phyloP scores from a whole-genome alignment of 2,329 filamentous ascomycete species.

The Mycosphaerella arachidis region DNA sequence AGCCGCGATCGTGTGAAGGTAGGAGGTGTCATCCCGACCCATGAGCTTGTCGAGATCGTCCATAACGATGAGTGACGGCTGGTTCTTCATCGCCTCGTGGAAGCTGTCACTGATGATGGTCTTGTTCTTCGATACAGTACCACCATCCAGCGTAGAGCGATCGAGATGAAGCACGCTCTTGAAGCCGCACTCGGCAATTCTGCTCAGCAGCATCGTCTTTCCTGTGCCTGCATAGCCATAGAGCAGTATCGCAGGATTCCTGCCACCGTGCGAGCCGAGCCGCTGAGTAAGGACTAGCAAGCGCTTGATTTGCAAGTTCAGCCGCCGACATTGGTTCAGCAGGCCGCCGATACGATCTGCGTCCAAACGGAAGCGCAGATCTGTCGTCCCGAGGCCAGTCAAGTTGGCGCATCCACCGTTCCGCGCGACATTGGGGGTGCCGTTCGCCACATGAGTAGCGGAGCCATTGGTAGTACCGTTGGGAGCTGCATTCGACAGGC shows the following conservation, averaged over 20 bases:
- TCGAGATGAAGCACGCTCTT: constrained; percentile 61
- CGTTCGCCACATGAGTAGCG: neutral
- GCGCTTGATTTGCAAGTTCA: constrained; percentile 61
- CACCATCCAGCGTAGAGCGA: constrained; percentile 36
- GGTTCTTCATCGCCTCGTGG: constrained; percentile 60
- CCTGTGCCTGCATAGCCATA: constrained; percentile 82
- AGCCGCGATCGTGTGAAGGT: constrained; percentile 40
- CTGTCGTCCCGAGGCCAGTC: neutral
- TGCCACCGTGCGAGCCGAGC: neutral
- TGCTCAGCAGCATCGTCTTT: constrained; percentile 69
- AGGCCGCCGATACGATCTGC: constrained; percentile 62
- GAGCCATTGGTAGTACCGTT: neutral
- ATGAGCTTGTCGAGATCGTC: constrained; percentile 72
- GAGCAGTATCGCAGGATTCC: constrained; percentile 58
- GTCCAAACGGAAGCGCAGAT: constrained; percentile 14
- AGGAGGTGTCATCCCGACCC: constrained; percentile 49
- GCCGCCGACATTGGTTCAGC: constrained; percentile 55
- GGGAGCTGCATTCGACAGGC: neutral
- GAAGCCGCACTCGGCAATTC: constrained; percentile 63
- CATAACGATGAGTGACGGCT: constrained; percentile 74
- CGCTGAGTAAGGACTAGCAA: constrained; percentile 18
- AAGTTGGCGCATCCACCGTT: neutral
- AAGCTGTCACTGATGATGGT: constrained; percentile 62
- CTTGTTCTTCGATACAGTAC: constrained; percentile 42
- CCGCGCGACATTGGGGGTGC: neutral